Evolutionary conservation across 257 asterid species (phyloP).

Genomic region (Jacaranda copaia): DNA sequence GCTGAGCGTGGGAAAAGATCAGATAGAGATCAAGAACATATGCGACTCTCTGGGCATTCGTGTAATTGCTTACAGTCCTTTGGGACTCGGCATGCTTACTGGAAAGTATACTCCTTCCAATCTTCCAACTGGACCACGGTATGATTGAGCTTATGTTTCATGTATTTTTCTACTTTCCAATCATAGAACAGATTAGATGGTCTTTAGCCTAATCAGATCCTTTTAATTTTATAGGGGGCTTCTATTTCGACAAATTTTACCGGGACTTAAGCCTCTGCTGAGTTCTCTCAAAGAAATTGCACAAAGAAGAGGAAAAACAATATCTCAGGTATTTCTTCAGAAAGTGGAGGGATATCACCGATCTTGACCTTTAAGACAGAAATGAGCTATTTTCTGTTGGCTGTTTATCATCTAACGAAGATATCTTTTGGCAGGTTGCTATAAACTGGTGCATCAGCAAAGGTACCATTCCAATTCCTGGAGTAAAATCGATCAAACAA

Average conservation of each 20-base stretch:
- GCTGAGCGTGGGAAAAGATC: constrained; percentile 88
- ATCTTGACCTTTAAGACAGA: too few species aligned
- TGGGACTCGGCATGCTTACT: constrained; percentile 97
- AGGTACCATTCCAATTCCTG: constrained; percentile 90
- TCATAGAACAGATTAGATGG: neutral
- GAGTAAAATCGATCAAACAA: constrained; percentile 80
- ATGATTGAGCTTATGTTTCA: neutral
- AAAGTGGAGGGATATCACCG: too few species aligned
- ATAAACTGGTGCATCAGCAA: constrained; percentile 94
- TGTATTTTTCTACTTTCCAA: neutral
- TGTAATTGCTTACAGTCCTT: constrained; percentile 86
- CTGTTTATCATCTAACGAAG: neutral
- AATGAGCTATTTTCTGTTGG: neutral
- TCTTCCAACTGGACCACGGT: constrained; percentile 97
- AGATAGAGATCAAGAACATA: constrained; percentile 71
- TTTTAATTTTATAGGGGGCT: constrained; percentile 58
- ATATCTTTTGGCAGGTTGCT: constrained; percentile 62
- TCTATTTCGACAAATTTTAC: constrained; percentile 82
- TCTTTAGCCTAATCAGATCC: neutral
- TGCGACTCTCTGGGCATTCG: constrained; percentile 82
- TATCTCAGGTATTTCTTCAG: constrained; percentile 64
- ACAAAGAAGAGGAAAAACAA: constrained; percentile 63
- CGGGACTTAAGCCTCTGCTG: constrained; percentile 83
- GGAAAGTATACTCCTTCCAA: constrained; percentile 80
- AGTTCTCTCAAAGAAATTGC: constrained; percentile 67